These are phyloP conservation scores for Houttuynia cordata DNA, from an alignment of 164 flowering plant species.

Conservation along the genomic window DNA sequence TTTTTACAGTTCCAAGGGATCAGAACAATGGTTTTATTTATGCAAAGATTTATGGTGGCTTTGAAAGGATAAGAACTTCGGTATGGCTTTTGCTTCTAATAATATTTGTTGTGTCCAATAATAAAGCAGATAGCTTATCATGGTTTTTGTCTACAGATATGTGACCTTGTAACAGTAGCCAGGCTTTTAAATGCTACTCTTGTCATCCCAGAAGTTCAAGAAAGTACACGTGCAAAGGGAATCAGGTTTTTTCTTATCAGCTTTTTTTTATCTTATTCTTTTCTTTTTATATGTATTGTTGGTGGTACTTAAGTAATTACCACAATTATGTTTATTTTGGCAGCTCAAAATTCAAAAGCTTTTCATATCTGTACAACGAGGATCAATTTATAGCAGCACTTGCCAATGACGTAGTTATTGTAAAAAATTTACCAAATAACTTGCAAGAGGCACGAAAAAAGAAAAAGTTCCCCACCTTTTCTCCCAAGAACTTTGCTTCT, in stretches of 20 bases:
- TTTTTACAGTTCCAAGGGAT: slow-evolving; percentile 46
- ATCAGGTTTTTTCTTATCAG: slow-evolving; percentile 46
- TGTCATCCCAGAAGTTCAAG: slow-evolving; percentile 94
- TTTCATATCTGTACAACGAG: slow-evolving; percentile 87
- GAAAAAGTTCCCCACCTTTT: slow-evolving; percentile 53
- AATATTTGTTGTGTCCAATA: slow-evolving; percentile 2
- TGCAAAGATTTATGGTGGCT: slow-evolving; percentile 88
- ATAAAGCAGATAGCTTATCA: slow-evolving; percentile 23
- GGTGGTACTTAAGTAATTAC: not conserved
- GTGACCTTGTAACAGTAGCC: slow-evolving; percentile 88
- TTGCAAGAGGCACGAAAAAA: slow-evolving; percentile 55
- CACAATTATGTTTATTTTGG: not conserved
- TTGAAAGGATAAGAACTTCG: slow-evolving; percentile 78
- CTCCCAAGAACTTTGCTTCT: slow-evolving; percentile 54
- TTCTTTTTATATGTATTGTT: not conserved
- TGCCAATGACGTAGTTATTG: slow-evolving; percentile 53
- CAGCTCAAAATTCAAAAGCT: slow-evolving; percentile 83
- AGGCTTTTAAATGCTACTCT: slow-evolving; percentile 97
- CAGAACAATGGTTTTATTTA: slow-evolving; percentile 78
- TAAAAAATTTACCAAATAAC: slow-evolving; percentile 59
- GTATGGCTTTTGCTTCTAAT: slow-evolving; percentile 28
- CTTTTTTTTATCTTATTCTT: slow-evolving; percentile 1
- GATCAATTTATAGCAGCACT: slow-evolving; percentile 79
- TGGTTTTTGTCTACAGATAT: slow-evolving; percentile 59
- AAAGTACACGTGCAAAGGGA: slow-evolving; percentile 69